Percentiles rank a stretch among this genome's conserved stretches.
Conservation (phyloP, 352 stramenopile genomes). For the Globisporangium rhizosaccharum region DNA sequence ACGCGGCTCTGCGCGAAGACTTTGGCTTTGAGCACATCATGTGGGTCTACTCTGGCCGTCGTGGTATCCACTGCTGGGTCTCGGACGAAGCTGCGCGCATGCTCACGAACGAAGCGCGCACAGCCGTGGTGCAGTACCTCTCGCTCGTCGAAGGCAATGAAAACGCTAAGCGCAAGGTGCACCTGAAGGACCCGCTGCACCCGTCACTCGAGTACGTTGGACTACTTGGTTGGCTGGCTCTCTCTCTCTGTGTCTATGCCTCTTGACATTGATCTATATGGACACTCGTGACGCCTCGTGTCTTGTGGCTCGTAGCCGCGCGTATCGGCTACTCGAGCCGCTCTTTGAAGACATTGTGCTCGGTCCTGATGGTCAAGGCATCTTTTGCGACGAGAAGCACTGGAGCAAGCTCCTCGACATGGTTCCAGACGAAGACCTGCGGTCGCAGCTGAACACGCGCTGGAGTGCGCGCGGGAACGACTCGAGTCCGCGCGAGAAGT, state of each 20-base stretch:
- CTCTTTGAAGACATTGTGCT: conserved; percentile 92
- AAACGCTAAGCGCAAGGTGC: conserved; percentile 87
- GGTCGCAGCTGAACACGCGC: conserved; percentile 44
- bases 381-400: conserved; percentile 84
- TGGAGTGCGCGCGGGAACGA: conserved; percentile 49
- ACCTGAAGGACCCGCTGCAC: conserved; percentile 90
- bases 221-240: neutral
- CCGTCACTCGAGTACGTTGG: conserved; percentile 83
- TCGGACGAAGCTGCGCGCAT: conserved; percentile 91
- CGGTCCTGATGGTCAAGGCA: conserved; percentile 86
- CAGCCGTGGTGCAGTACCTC: conserved; percentile 96
- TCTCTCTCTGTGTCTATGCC: neutral
- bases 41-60: conserved; percentile 98
- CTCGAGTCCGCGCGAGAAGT: conserved; percentile 83
- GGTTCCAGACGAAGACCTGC: conserved; percentile 88
- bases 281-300: neutral
- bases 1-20: conserved; percentile 89
- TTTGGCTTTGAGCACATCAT: conserved; percentile 98
- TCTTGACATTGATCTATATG: neutral
- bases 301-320: conserved; percentile 45
- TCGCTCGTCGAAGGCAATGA: conserved; percentile 91
- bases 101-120: conserved; percentile 95
- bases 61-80: conserved; percentile 99
- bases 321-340: conserved; percentile 92
- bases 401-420: conserved; percentile 92